Conservation (phyloP, 2,329 filamentous ascomycete species). For the Fusarium cyanostomum region DNA sequence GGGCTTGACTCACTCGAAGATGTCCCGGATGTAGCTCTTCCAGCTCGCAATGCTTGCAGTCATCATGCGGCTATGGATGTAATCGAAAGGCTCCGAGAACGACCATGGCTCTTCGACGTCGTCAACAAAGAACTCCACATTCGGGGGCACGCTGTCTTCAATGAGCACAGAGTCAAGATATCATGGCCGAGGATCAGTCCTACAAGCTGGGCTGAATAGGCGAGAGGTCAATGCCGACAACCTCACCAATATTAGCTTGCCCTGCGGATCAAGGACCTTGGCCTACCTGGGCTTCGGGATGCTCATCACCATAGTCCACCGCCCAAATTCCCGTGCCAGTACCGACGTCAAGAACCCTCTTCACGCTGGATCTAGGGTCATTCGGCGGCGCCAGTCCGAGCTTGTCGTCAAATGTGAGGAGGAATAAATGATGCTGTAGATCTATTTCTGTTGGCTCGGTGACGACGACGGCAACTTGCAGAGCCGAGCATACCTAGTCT, state of each 20-base stretch:
- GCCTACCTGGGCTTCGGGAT: not conserved
- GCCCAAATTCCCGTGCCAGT: slow-evolving; percentile 23
- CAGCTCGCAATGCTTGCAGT: not conserved
- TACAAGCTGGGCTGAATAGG: slow-evolving; percentile 7
- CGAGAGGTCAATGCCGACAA: not conserved
- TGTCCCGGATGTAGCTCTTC: slow-evolving; percentile 5
- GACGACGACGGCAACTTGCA: not conserved
- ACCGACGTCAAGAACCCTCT: slow-evolving; percentile 12
- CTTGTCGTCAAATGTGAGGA: slow-evolving; percentile 6
- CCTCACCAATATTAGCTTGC: not conserved
- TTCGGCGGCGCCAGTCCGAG: slow-evolving; percentile 16
- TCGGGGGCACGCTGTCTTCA: not conserved
- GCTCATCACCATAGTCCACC: slow-evolving; percentile 22
- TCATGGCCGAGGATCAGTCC: not conserved
- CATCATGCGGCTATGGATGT: slow-evolving; percentile 11
- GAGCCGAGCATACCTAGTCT: not conserved
- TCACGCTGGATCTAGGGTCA: not conserved
- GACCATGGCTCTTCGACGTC: not conserved
- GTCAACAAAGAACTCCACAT: not conserved
- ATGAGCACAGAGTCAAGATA: not conserved
- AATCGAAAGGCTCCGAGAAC: not conserved
- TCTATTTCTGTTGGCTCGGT: not conserved
- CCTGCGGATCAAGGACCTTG: accelerated
- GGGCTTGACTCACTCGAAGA: not conserved
- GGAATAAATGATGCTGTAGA: slow-evolving; percentile 9